Conservation (phyloP, 129 eudicot genomes). For the Heracleum sosnowskyi region DNA sequence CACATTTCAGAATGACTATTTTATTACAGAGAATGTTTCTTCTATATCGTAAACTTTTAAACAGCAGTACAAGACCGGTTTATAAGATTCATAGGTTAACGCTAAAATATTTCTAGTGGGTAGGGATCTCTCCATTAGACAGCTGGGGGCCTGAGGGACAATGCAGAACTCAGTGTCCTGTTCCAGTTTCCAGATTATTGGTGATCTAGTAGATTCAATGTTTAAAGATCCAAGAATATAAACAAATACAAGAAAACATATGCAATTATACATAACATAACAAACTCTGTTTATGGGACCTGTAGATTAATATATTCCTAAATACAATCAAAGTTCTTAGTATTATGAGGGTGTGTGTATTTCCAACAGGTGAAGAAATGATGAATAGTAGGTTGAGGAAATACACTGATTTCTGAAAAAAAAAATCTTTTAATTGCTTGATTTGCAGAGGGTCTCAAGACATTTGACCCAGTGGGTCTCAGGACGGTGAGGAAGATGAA, state of each 20-base stretch:
- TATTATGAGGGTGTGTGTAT: neutral
- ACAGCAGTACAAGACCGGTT: neutral
- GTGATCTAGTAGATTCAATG: neutral
- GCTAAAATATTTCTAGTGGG: neutral
- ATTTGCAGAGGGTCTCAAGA: too few species aligned
- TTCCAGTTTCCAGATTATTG: too few species aligned
- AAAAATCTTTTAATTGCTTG: too few species aligned
- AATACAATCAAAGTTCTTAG: too few species aligned
- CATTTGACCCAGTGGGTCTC: too few species aligned
- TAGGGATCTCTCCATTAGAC: too few species aligned
- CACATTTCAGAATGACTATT: neutral
- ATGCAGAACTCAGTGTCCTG: neutral
- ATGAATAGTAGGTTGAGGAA: neutral
- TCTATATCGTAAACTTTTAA: too few species aligned
- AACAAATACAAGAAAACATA: neutral
- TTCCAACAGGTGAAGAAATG: neutral
- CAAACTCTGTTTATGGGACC: neutral
- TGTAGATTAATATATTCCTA: too few species aligned
- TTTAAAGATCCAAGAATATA: neutral
- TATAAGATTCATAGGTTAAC: neutral
- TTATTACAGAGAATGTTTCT: too few species aligned
- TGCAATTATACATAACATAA: neutral
- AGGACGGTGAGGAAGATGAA: too few species aligned
- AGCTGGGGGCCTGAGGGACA: too few species aligned
- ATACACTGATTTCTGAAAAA: neutral